phyloP scores from a whole-genome alignment of 2,329 filamentous ascomycete species.

The Graphium sp. region DNA sequence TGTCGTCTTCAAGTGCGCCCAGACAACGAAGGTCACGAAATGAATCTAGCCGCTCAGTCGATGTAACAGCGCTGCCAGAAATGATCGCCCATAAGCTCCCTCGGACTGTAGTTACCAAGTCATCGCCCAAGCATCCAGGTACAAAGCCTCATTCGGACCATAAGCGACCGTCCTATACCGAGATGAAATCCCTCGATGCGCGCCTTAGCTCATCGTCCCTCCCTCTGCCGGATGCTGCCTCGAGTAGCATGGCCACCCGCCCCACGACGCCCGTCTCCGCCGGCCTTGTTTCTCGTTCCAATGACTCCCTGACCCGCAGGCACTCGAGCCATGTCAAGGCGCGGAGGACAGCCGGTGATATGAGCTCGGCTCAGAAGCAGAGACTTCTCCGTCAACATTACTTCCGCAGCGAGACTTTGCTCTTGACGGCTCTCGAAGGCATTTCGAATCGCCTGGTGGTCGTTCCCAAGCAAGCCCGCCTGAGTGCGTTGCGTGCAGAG shows the following conservation, averaged over 20 bases:
- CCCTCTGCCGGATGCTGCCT: slow-evolving; percentile 43
- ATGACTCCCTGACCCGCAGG: slow-evolving; percentile 33
- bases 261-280: slow-evolving; percentile 42
- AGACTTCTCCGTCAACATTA: slow-evolving; percentile 64
- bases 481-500: slow-evolving; percentile 69
- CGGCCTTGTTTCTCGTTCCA: slow-evolving; percentile 24
- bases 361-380: slow-evolving; percentile 51
- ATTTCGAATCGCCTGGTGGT: slow-evolving; percentile 74
- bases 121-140: slow-evolving; percentile 6
- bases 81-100: too few relatives aligned
- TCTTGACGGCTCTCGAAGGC: slow-evolving; percentile 63
- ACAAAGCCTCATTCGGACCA: too few relatives aligned
- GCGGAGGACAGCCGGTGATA: slow-evolving; percentile 38
- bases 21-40: too few relatives aligned
- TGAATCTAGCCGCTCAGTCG: neutral
- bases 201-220: slow-evolving; percentile 52
- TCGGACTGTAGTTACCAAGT: slow-evolving; percentile 9
- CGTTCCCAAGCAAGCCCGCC: slow-evolving; percentile 64
- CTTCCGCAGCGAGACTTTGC: slow-evolving; percentile 67
- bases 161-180: slow-evolving; percentile 9
- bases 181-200: slow-evolving; percentile 37
- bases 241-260: slow-evolving; percentile 31
- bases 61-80: too few relatives aligned
- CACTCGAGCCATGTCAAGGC: slow-evolving; percentile 46
- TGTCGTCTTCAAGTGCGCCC: slow-evolving; percentile 29